Percentiles rank a stretch among this genome's conserved stretches.
Conservation (phyloP, 2,329 filamentous ascomycete genomes). For the Boeremia lycopersici region DNA sequence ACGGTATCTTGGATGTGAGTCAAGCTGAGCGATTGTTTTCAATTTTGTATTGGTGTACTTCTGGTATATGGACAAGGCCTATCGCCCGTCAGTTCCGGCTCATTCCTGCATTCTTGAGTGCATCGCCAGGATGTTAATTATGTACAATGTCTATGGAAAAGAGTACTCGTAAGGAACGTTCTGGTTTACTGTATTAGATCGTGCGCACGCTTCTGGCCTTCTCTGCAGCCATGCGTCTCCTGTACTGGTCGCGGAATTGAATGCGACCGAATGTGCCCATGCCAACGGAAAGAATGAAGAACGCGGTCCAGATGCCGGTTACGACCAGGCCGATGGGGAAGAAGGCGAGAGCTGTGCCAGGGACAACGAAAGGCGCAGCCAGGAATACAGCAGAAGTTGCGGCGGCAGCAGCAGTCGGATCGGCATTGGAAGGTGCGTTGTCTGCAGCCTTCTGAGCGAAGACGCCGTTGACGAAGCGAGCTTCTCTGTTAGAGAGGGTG, state of each 20-base stretch:
- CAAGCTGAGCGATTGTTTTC: neutral
- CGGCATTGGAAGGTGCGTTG: conserved; percentile 52
- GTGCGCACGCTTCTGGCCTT: conserved; percentile 40
- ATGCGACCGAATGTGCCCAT: conserved; percentile 71
- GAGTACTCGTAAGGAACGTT: conserved; percentile 5
- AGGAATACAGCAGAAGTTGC: conserved; percentile 50
- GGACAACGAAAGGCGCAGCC: conserved; percentile 66
- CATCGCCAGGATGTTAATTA: conserved; percentile 25
- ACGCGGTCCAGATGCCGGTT: conserved; percentile 64
- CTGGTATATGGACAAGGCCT: neutral
- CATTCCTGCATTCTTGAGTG: neutral
- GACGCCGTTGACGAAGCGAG: conserved; percentile 72
- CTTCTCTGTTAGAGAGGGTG: conserved; percentile 71
- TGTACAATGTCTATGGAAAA: conserved; percentile 25
- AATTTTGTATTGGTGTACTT: neutral
- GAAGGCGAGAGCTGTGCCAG: conserved; percentile 70
- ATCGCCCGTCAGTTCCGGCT: neutral
- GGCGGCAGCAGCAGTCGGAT: conserved; percentile 51
- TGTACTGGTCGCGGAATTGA: conserved; percentile 68
- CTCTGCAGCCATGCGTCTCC: conserved; percentile 56
- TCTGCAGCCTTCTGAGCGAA: conserved; percentile 64
- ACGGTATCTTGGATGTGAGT: neutral
- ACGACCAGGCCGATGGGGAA: conserved; percentile 74
- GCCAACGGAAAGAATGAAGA: conserved; percentile 61
- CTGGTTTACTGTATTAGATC: conserved; percentile 31